Base-by-base conservation (phyloP, 805 yeast species). In the Ogataea philodendri region DNA sequence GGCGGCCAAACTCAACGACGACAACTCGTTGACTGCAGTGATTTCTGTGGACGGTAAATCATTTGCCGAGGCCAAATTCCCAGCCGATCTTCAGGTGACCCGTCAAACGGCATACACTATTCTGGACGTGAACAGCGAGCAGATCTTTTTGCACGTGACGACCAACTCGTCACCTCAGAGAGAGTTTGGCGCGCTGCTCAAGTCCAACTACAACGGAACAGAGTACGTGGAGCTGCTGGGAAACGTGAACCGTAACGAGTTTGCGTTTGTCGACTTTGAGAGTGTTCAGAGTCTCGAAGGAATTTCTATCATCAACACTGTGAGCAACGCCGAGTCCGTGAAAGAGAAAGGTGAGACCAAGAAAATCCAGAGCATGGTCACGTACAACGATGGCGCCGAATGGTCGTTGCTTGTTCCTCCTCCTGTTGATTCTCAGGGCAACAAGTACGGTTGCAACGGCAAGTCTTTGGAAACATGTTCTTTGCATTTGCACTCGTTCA, bases 201-300 rank as follows among this genome's bases (percentile, higher is more conserved):
- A 90, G 53, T 86, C 96, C 2, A 89, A 90, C 60, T 85, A 84
- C 13, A 86, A 87, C 50, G 98, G 98, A 43, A 87, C 97, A 0
- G 76, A 83, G 5, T 89, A 85, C 55, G 86, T 83, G 3, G 63
- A 78, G 23, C 66, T 88, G 2, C 67, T 83, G 41, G 72, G 70
- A 7, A 62, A 75, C 38, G 96, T 87, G 11, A 93, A 89, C 59
- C 70, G 97, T 48, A 77, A 88, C 46, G 40, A 44, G 5, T 50
- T 46, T 3, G 97, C 96, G 0, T 88, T 60, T 62, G 96, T 86
- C 35, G 98, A 90, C 61, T 90, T 81, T 59, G 97, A 93, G 54
- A 78, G 81, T 48, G 67, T 88, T 49, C 81, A 78, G 48, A 83
- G 84, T 5, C 60, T 89, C 13, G 97, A 90, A 60, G 98, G 98